phyloP scores from a whole-genome alignment of 2,329 filamentous ascomycete genomes.

The Rhynchosporium graminicola region DNA sequence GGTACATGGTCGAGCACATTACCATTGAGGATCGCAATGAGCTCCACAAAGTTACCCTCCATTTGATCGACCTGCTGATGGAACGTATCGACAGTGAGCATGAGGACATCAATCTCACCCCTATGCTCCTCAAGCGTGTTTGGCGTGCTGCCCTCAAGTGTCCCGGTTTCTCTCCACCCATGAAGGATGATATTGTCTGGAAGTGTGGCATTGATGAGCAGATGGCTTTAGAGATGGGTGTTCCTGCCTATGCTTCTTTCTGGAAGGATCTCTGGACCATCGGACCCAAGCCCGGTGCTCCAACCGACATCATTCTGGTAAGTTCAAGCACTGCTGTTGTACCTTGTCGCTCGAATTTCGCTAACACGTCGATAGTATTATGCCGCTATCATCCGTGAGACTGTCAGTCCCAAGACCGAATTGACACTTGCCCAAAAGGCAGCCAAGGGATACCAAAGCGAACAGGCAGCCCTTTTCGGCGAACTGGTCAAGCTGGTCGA shows the following conservation, averaged over 20 bases:
- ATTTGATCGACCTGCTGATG: constrained; percentile 51
- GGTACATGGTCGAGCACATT: constrained; percentile 58
- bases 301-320: constrained; percentile 58
- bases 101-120: constrained; percentile 50
- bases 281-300: constrained; percentile 49
- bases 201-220: constrained; percentile 43
- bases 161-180: constrained; percentile 59
- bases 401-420: constrained; percentile 47
- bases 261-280: constrained; percentile 58
- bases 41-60: constrained; percentile 52
- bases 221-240: constrained; percentile 44
- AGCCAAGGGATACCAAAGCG: constrained; percentile 22
- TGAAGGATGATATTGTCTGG: constrained; percentile 60
- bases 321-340: constrained; percentile 29
- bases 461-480: constrained; percentile 32
- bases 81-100: constrained; percentile 45
- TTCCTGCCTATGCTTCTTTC: constrained; percentile 49
- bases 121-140: constrained; percentile 55
- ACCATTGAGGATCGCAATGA: constrained; percentile 57
- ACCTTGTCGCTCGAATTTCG: neutral
- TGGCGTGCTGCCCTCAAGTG: constrained; percentile 55
- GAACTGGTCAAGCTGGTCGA: constrained; percentile 53
- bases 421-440: constrained; percentile 48
- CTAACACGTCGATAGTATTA: constrained; percentile 51
- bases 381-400: constrained; percentile 55